Evolutionary conservation across 805 yeast species (phyloP), one percentile per base, ranked within the genome.

Genomic region (Ogataea siamensis): DNA sequence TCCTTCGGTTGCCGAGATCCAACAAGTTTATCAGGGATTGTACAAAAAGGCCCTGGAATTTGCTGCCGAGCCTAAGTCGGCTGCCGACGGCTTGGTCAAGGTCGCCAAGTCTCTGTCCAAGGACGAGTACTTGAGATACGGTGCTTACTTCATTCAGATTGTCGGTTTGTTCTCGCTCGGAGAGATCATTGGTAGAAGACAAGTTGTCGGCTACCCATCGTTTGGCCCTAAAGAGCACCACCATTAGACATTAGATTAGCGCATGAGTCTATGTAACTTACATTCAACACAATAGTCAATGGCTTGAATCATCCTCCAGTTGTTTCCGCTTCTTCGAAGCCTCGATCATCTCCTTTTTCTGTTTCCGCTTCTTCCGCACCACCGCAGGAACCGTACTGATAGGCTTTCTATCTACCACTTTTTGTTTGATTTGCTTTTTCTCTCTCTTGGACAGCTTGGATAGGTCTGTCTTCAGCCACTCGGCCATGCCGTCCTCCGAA

Each of bases 131-230:
- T 64, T 78, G 54, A 79, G 76, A 67, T 84, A 74, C 62, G 82
- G 83, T 54, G 82, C 89, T 25, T 80, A 78, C 67, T 80, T 79
- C 51, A 68, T 88, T 52, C 99, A 93, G 70, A 68, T 91, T 39
- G 71, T 86, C 50, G 99, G 97, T 49, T 75, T 89, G 63, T 93
- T 88, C 68, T 79, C 97, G 18, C 73, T 91, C 32, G 99, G 99
- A 62, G 99, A 93, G 75, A 79, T 89, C 53, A 74, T 93, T 58
- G 99, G 99, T 60, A 87, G 98, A 75, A 84, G 98, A 74, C 79
- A 85, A 58, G 55, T 93, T 45, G 85, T 88, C 58, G 96, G 97
- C 53, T 91, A 93, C 74, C 85, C 86, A 58, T 57, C 73, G 12
- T 73, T 66, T 52, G 80, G 78, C 46, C 77, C 74, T 62, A 45